Evolutionary conservation across 2,329 filamentous ascomycete species (phyloP), one percentile per base, ranked within the genome.

Genomic region (Exophiala phaeomuriformis): DNA sequence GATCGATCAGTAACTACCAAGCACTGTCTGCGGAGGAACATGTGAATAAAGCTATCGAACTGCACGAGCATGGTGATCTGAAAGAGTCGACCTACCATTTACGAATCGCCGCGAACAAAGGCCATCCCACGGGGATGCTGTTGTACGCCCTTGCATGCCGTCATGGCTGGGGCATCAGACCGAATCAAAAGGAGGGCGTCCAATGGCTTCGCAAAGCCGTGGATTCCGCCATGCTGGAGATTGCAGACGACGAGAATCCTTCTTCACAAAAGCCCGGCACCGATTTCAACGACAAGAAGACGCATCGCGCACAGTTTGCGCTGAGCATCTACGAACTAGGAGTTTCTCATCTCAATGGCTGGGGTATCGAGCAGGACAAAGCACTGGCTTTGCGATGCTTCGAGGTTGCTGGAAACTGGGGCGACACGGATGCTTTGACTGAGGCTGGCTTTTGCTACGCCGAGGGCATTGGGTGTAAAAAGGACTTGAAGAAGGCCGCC

Each of bases 391-490:
- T 98, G 64, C 81, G 90, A 49, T 98, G 93, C 68, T 98, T 96
- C 67, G 93, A 98, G 69, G 95, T 97, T 63, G 93, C 93, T 40
- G 91, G 88, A 49, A 86, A 81, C 60, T 98, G 93, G 93, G 93
- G 93, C 33, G 93, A 98, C 71, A 84, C 86, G 4, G 93, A 98
- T 72, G 93, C 93, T 27, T 77, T 98, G 55, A 86, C 90, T 5
- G 93, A 98, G 72, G 88, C 93, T 5, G 93, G 90, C 10, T 97
- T 93, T 71, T 98, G 91, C 73, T 98, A 97, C 66, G 88, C 90
- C 0, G 84, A 97, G 67, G 93, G 90, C 5, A 77, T 95, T 49
- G 93, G 93, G 3, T 94, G 88, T 68, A 95, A 93, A 76, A 98
- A 97, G 72, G 88, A 97, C 67, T 75, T 96, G 67, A 96, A 90